These are phyloP conservation scores for Tolypocladium paradoxum DNA, from an alignment of 2,329 filamentous ascomycete genomes.

Conservation along the genomic window DNA sequence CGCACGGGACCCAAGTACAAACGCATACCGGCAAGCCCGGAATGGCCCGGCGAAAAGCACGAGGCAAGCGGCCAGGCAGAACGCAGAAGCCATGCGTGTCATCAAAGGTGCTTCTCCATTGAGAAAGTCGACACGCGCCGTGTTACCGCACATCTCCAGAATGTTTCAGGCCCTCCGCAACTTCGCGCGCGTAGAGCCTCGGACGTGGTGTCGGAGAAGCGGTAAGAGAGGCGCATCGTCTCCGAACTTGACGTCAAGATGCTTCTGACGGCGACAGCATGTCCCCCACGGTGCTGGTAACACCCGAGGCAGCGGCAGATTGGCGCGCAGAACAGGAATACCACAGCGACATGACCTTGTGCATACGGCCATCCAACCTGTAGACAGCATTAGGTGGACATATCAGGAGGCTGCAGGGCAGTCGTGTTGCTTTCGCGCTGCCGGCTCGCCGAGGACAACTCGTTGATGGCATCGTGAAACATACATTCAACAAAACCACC, in stretches of 20 bases:
- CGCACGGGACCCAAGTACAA: not conserved
- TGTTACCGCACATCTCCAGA: not conserved
- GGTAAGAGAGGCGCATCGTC: not conserved
- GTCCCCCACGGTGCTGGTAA: not conserved
- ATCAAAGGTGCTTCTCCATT: not conserved
- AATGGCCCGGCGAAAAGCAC: not conserved
- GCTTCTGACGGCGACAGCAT: not conserved
- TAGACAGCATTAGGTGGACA: not conserved
- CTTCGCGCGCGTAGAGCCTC: not conserved
- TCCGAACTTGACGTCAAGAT: not conserved
- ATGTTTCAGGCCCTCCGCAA: not conserved
- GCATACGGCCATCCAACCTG: not conserved
- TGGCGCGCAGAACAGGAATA: not conserved
- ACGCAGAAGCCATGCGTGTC: not conserved
- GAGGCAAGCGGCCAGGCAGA: not conserved
- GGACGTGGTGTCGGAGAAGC: not conserved
- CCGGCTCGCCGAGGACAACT: not conserved
- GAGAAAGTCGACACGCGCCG: not conserved
- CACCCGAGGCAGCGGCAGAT: not conserved
- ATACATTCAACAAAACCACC: not conserved
- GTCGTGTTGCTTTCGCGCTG: not conserved
- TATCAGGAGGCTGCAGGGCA: not conserved
- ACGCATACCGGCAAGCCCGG: not conserved
- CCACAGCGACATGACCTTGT: not conserved
- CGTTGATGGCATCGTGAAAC: not conserved